Conservation (phyloP, 106 monocot genomes). For the Dendrobium nobile region DNA sequence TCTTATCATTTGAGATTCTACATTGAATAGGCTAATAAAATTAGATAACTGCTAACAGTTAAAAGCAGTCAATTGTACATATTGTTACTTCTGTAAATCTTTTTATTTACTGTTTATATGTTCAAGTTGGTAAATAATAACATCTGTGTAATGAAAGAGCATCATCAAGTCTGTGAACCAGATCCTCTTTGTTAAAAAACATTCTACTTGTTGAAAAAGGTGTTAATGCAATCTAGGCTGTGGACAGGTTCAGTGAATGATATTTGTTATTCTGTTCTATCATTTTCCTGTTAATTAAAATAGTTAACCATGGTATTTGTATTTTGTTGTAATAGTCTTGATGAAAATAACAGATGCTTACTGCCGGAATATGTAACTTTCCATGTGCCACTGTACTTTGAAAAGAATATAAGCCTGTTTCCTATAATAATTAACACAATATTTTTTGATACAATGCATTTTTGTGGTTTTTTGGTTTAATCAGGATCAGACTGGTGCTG, state of each 20-base stretch:
- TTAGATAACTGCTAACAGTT: not conserved
- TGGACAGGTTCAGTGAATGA: not conserved
- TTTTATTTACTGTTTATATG: not conserved
- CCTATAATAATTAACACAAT: not conserved
- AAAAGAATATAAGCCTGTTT: not conserved
- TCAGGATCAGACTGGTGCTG: conserved; percentile 49
- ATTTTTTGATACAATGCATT: not conserved
- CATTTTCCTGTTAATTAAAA: not conserved
- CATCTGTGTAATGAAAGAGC: not conserved
- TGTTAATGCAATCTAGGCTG: not conserved
- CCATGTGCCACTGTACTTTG: not conserved
- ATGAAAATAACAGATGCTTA: not conserved
- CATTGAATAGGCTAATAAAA: too few species aligned
- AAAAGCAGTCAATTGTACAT: not conserved
- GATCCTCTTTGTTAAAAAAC: not conserved
- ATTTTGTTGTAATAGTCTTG: not conserved
- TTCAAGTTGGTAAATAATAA: not conserved
- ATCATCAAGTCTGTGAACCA: not conserved
- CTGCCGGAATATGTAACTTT: not conserved
- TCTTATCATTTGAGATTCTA: too few species aligned
- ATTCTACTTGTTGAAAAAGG: not conserved
- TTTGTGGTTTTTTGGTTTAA: conserved; percentile 6
- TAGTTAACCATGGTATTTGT: not conserved
- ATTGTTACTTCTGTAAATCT: not conserved
- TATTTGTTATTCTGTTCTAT: not conserved